phyloP scores from a whole-genome alignment of 192 early-diverging fungal species.

The Backusella tuberculispora region DNA sequence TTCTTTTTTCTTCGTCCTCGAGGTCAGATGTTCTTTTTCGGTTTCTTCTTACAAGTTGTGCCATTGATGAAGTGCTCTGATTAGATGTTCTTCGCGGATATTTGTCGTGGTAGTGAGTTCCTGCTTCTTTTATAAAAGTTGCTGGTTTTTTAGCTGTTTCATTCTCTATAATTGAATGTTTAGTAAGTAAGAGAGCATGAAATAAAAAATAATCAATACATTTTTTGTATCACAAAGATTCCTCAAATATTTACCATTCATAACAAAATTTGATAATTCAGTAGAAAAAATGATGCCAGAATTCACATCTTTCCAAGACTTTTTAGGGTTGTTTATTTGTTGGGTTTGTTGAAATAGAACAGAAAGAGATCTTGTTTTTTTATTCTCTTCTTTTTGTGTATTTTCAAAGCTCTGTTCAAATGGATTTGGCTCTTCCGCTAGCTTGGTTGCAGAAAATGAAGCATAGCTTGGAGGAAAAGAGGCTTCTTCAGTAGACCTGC shows the following conservation, averaged over 20 bases:
- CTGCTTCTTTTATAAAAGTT: background rate
- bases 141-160: background rate
- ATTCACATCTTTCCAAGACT: too few species aligned
- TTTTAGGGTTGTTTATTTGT: too few species aligned
- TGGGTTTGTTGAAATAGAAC: background rate
- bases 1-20: conserved; percentile 73
- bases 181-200: too few species aligned
- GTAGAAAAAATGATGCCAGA: too few species aligned
- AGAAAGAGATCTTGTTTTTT: background rate
- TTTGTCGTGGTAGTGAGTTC: background rate
- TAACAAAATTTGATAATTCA: background rate
- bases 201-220: too few species aligned
- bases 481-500: conserved; percentile 4
- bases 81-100: background rate
- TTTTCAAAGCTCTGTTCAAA: conserved; percentile 81
- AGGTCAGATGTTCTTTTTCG: background rate
- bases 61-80: too few species aligned
- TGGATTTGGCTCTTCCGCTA: conserved; percentile 85
- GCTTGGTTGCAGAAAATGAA: conserved; percentile 50
- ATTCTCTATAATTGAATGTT: too few species aligned
- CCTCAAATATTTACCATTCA: background rate
- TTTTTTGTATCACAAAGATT: too few species aligned
- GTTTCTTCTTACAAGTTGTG: background rate
- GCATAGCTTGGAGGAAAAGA: conserved; percentile 1
- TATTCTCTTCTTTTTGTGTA: background rate